phyloP scores from a whole-genome alignment of 768 basidiomycete genomes.

The Gyrodon lividus region DNA sequence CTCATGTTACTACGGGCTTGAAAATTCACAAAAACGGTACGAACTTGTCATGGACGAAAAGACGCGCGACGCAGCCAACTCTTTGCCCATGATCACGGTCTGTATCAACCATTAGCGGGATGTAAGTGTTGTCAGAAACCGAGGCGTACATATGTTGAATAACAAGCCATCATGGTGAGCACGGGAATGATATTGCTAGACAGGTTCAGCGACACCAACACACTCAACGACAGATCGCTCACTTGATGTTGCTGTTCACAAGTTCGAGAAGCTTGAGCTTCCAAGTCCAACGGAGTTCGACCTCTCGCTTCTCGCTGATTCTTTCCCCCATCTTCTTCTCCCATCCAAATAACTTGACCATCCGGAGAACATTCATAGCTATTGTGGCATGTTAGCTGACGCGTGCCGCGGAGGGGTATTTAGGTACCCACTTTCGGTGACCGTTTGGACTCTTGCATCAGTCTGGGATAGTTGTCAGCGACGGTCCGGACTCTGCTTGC shows the following conservation, averaged over 20 bases:
- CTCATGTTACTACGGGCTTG: not conserved
- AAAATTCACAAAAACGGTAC: not conserved
- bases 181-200: constrained; percentile 59
- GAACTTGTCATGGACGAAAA: constrained; percentile 39
- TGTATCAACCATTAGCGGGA: not conserved
- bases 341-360: constrained; percentile 74
- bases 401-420: not conserved
- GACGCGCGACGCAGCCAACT: constrained; percentile 31
- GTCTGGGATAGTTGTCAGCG: constrained; percentile 30
- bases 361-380: constrained; percentile 59
- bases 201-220: not conserved
- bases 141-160: constrained; percentile 51
- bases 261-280: constrained; percentile 52
- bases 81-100: constrained; percentile 15
- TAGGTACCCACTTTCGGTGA: constrained; percentile 53
- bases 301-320: constrained; percentile 56
- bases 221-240: not conserved
- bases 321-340: constrained; percentile 53
- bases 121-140: no score
- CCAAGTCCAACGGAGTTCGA: constrained; percentile 56
- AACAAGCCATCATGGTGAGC: constrained; percentile 64
- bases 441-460: constrained; percentile 58
- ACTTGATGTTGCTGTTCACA: constrained; percentile 33
- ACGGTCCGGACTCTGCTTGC: not conserved
- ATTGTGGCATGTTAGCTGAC: not conserved